Evolutionary conservation across 1,139 yeast species (phyloP).

Genomic region (Sporopachydermia cereana): DNA sequence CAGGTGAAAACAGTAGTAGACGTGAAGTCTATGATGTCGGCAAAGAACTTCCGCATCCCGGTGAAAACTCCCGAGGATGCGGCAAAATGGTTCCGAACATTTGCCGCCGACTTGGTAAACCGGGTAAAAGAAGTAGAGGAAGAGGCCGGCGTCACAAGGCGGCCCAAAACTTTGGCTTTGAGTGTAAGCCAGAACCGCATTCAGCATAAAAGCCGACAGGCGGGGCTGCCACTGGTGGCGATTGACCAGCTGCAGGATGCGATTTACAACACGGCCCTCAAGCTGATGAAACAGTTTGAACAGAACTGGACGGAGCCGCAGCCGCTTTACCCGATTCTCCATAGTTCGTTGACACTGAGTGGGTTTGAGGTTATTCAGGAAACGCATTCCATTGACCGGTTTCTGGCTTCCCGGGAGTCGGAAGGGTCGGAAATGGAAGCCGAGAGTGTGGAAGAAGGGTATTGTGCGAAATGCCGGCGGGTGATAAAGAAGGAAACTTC

Average conservation of each 20-base stretch:
- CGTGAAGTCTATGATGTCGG: conserved; percentile 79
- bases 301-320: background rate
- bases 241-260: conserved; percentile 15
- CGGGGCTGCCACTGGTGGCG: conserved; percentile 12
- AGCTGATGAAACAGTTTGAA: conserved; percentile 1
- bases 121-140: conserved; percentile 70
- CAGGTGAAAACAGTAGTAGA: conserved; percentile 48
- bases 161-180: conserved; percentile 27
- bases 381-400: conserved; percentile 2
- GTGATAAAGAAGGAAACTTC: conserved; percentile 12
- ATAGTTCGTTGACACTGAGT: conserved; percentile 14
- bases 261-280: conserved; percentile 17
- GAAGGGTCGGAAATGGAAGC: background rate
- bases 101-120: conserved; percentile 65
- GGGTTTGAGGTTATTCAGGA: conserved; percentile 10
- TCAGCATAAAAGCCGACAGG: conserved; percentile 7
- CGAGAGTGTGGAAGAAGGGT: conserved; percentile 5
- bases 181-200: conserved; percentile 14
- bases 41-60: conserved; percentile 61
- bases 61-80: conserved; percentile 48
- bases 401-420: conserved; percentile 9
- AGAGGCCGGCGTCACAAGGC: conserved; percentile 17
- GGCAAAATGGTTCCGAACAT: conserved; percentile 70
- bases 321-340: conserved; percentile 13
- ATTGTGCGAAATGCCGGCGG: conserved; percentile 21